Evolutionary conservation across 306 rosid species (phyloP).

Genomic region (Cicer arietinum): DNA sequence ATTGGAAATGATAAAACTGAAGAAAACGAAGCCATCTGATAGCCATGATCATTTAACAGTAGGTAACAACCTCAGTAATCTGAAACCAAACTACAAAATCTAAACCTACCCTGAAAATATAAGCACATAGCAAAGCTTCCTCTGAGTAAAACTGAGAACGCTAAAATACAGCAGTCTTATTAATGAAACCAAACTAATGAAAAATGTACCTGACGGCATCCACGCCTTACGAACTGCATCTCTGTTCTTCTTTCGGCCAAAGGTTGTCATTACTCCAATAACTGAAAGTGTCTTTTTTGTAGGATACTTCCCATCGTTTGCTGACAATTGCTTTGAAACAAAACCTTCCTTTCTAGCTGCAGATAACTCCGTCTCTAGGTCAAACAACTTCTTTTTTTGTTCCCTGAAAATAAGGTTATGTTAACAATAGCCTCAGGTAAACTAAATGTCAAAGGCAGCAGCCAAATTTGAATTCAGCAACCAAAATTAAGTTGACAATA

Average conservation of each 20-base stretch:
- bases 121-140: conserved; percentile 3
- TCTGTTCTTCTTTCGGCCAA: conserved; percentile 67
- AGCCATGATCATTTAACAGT: conserved; percentile 10
- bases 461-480: conserved; percentile 33
- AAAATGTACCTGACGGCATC: conserved; percentile 70
- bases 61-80: conserved; percentile 23
- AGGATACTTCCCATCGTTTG: conserved; percentile 47
- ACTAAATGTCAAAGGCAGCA: conserved; percentile 17
- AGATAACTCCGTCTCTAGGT: conserved; percentile 64
- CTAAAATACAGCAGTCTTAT: conserved; percentile 6
- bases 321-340: conserved; percentile 50
- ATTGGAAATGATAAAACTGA: conserved; percentile 28
- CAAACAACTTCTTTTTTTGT: conserved; percentile 63
- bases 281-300: conserved; percentile 61
- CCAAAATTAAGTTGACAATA: neutral
- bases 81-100: conserved; percentile 29
- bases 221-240: conserved; percentile 80
- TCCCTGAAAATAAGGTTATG: conserved; percentile 57
- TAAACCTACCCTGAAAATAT: conserved; percentile 27
- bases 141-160: conserved; percentile 18
- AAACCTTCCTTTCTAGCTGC: conserved; percentile 73
- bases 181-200: conserved; percentile 30
- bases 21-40: conserved; percentile 17
- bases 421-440: conserved; percentile 20
- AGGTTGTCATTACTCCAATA: conserved; percentile 70